phyloP scores from a whole-genome alignment of 345 rosid genomes.

The Raphanus raphanistrum region DNA sequence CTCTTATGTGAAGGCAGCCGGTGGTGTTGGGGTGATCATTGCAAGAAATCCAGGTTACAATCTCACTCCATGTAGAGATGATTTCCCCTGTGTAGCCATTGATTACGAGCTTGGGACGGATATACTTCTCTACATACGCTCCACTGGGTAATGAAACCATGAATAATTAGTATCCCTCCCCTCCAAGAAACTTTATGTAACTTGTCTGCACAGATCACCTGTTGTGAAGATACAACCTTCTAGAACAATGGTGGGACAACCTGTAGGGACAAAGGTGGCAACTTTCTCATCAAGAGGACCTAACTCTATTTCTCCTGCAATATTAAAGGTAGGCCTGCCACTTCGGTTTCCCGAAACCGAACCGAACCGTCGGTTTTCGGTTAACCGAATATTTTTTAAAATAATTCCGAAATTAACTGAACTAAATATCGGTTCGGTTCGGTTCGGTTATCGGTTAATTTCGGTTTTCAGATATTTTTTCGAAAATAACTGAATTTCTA shows the following conservation, averaged over 20 bases:
- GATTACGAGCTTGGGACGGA: constrained; percentile 38
- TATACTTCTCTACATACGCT: constrained; percentile 37
- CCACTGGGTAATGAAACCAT: constrained; percentile 25
- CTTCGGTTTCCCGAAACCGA: too few species aligned
- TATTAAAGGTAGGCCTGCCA: not conserved
- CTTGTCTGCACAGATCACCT: not conserved
- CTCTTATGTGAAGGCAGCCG: constrained; percentile 24
- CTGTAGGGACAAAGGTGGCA: constrained; percentile 3
- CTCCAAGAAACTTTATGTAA: not conserved
- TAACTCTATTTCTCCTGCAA: not conserved
- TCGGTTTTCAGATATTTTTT: too few species aligned
- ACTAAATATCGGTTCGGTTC: too few species aligned
- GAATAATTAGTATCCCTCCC: not conserved
- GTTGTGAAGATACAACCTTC: constrained; percentile 14
- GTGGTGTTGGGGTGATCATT: constrained; percentile 42
- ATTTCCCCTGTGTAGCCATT: constrained; percentile 36
- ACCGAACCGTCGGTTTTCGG: too few species aligned
- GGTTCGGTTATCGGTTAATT: too few species aligned
- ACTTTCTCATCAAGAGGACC: constrained; percentile 11
- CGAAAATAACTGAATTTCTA: too few species aligned
- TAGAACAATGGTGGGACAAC: not conserved
- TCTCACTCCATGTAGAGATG: constrained; percentile 28
- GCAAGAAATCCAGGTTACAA: constrained; percentile 32
- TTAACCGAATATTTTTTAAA: too few species aligned
- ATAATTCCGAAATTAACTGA: too few species aligned